phyloP scores from a whole-genome alignment of 257 asterid genomes.

The Nicotiana paniculata region DNA sequence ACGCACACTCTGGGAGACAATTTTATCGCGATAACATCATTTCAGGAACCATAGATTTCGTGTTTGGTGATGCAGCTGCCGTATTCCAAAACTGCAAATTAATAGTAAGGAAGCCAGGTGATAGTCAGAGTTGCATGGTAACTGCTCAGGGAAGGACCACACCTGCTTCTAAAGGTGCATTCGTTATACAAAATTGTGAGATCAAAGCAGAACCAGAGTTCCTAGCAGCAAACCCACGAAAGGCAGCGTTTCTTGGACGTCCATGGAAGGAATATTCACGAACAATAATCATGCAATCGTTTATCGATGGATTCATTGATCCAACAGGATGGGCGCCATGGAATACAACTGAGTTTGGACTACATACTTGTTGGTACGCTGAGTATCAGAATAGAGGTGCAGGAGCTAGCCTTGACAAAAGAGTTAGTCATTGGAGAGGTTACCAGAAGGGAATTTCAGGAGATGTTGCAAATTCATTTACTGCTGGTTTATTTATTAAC shows the following conservation, averaged over 20 bases:
- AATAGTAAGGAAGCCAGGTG: slow-evolving; percentile 36
- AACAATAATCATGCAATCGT: slow-evolving; percentile 60
- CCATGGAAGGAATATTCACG: slow-evolving; percentile 82
- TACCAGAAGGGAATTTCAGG: slow-evolving; percentile 10
- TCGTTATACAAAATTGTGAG: slow-evolving; percentile 34
- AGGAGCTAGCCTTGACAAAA: slow-evolving; percentile 17
- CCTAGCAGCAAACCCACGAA: neutral
- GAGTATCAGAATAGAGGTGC: slow-evolving; percentile 44
- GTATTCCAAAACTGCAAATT: slow-evolving; percentile 51
- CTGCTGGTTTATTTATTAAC: slow-evolving; percentile 10
- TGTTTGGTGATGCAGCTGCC: slow-evolving; percentile 42
- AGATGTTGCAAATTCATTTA: slow-evolving; percentile 14
- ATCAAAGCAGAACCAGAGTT: slow-evolving; percentile 24
- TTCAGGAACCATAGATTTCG: slow-evolving; percentile 56
- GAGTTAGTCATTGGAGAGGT: slow-evolving; percentile 38
- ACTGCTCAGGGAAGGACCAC: slow-evolving; percentile 57
- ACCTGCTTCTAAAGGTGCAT: slow-evolving; percentile 11
- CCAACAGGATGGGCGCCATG: slow-evolving; percentile 70
- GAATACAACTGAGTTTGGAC: slow-evolving; percentile 16
- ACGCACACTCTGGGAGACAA: slow-evolving; percentile 38
- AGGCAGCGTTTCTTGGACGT: slow-evolving; percentile 35
- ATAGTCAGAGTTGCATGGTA: slow-evolving; percentile 33
- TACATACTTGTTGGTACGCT: slow-evolving; percentile 26
- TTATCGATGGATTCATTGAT: slow-evolving; percentile 39
- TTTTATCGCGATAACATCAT: slow-evolving; percentile 49